A percentile compares a stretch with the other conserved stretches of the same genome.
phyloP scores from a whole-genome alignment of 1,284 basidiomycete genomes.

The Trichosporon sp. region DNA sequence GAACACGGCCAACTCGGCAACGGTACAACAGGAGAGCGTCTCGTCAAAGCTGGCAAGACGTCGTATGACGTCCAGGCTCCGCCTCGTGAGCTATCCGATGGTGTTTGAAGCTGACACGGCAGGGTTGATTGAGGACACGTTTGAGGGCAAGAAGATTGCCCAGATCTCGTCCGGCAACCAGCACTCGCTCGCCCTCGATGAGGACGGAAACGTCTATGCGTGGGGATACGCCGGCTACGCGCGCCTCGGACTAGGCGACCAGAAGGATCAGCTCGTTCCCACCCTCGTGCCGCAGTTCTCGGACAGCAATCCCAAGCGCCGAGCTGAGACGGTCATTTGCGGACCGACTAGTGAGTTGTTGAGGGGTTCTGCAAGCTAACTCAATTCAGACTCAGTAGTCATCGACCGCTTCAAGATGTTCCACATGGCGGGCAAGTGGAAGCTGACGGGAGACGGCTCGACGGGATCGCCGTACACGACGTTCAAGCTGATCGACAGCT shows the following conservation, averaged over 20 bases:
- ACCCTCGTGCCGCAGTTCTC: slow-evolving; percentile 65
- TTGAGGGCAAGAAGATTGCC: slow-evolving; percentile 68
- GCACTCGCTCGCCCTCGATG: slow-evolving; percentile 74
- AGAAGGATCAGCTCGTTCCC: slow-evolving; percentile 59
- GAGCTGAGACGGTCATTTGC: slow-evolving; percentile 63
- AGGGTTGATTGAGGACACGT: slow-evolving; percentile 62
- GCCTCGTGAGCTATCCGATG: slow-evolving; percentile 55
- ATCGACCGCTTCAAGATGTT: slow-evolving; percentile 77
- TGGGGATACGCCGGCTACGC: slow-evolving; percentile 56
- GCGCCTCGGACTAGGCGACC: slow-evolving; percentile 60
- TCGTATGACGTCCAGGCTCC: slow-evolving; percentile 71
- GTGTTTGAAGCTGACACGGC: slow-evolving; percentile 3
- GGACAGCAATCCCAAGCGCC: slow-evolving; percentile 60
- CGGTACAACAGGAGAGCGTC: slow-evolving; percentile 65
- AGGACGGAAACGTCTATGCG: slow-evolving; percentile 72
- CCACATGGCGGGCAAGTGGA: slow-evolving; percentile 61
- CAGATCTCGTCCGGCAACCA: slow-evolving; percentile 79
- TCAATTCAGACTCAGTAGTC: slow-evolving; percentile 58
- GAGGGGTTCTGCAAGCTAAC: neutral
- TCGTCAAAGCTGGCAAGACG: slow-evolving; percentile 73
- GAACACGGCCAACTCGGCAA: slow-evolving; percentile 91
- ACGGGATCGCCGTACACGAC: slow-evolving; percentile 73
- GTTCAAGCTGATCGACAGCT: slow-evolving; percentile 49
- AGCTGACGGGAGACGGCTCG: slow-evolving; percentile 85
- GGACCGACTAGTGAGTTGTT: slow-evolving; percentile 61